Evolutionary conservation across 1,284 basidiomycete species (phyloP).

Genomic region (Boletus sp.): DNA sequence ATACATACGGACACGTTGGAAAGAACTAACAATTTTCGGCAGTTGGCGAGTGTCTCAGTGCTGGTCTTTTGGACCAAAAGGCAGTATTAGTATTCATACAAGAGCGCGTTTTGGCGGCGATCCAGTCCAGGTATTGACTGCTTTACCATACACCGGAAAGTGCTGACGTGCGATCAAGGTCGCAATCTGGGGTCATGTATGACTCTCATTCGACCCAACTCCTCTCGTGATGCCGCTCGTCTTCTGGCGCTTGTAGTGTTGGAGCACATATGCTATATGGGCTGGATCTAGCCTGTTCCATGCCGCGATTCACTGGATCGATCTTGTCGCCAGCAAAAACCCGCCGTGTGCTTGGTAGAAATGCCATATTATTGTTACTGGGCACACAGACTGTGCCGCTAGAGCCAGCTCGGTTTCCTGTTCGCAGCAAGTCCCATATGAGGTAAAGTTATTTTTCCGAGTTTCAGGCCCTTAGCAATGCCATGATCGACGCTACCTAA

Average conservation of each 20-base stretch:
- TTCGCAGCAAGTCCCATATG: conserved; percentile 27
- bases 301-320: conserved; percentile 27
- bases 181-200: conserved; percentile 30
- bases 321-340: conserved; percentile 48
- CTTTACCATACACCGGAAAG: background rate
- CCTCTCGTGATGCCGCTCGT: background rate
- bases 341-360: conserved; percentile 54
- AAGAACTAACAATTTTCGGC: background rate
- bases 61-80: conserved; percentile 60
- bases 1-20: background rate
- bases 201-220: background rate
- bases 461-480: conserved; percentile 43
- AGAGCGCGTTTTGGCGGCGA: conserved; percentile 65
- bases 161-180: conserved; percentile 15
- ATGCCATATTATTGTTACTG: conserved; percentile 56
- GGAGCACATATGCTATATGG: conserved; percentile 25
- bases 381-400: conserved; percentile 50
- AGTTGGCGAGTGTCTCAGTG: conserved; percentile 61
- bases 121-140: conserved; percentile 48
- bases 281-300: conserved; percentile 18
- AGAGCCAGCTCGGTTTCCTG: conserved; percentile 47
- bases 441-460: conserved; percentile 12
- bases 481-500: conserved; percentile 51
- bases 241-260: conserved; percentile 27
- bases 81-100: conserved; percentile 62